Base-by-base conservation (phyloP, 179 eudicot species). In the Silene noctiflora region DNA sequence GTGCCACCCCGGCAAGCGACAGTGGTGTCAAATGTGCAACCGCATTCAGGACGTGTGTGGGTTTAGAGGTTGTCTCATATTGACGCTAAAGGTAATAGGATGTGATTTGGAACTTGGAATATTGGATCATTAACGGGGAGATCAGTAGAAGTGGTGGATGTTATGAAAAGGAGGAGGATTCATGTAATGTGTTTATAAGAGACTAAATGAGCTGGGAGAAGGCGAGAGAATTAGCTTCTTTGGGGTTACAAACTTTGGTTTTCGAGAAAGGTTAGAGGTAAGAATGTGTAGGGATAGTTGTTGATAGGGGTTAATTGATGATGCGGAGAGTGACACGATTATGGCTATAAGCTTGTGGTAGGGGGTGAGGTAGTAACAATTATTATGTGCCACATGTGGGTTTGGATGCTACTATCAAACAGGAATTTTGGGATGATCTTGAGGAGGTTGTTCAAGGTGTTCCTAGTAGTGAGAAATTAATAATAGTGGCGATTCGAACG, bases 211-310 rank as follows among this genome's bases (percentile, higher is more conserved):
- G 21, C 1, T 6, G 65, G 65, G 65, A 20, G 29, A 61, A 61
- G 19, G 29, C 25, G 12, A 22, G 31, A 25, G 27, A 9, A 10
- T 6, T 21, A 6, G 31, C 13, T 9, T 16, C 29, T 56, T 56
- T 33, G 61, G 66, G 66, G 66, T 61, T 61, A 31, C 17, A 67
- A 67, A 46, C 5, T 31, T 14, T 67, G 70, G 70, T 67, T 29
- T 17, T n/a, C 44, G 21, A 20, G 46, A 17, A 25, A 67, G 46
- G 24, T 4, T 17, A 33, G 4, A 46, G 19, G 48, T 31, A 61
- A n/a, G 20, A 24, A 61, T 22, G 27, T 14, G 66, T 61, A 25
- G 31, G 66, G 10, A 61, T 61, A 6, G 4, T 61, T 25, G 31
- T 61, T 21, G 27, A 21, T 61, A 20, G 31, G 8, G 5, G 20